phyloP scores from a whole-genome alignment of 768 basidiomycete genomes.

The Asterophora lycoperdoides region DNA sequence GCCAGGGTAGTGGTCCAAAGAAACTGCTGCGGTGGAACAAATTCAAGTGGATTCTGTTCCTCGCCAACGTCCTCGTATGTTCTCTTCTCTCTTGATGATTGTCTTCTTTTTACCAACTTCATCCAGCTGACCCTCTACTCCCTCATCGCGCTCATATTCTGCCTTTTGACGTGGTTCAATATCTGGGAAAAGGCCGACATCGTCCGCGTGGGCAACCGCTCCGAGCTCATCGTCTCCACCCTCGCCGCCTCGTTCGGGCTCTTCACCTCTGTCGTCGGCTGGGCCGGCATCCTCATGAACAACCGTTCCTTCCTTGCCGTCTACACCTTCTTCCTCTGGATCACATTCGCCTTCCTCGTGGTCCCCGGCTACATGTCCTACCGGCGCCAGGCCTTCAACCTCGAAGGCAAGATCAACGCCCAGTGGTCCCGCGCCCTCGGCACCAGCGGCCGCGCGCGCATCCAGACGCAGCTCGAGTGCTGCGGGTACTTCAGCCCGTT shows the following conservation, averaged over 20 bases:
- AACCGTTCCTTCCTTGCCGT: constrained; percentile 79
- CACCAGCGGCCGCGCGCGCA: constrained; percentile 51
- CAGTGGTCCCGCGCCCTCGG: constrained; percentile 66
- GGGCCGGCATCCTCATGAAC: constrained; percentile 81
- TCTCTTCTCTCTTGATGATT: not conserved
- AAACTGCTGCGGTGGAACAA: constrained; percentile 64
- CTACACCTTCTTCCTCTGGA: constrained; percentile 76
- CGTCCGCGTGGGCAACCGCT: constrained; percentile 60
- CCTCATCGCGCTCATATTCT: constrained; percentile 54
- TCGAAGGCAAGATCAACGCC: constrained; percentile 75
- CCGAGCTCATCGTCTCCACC: constrained; percentile 69
- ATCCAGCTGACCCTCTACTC: constrained; percentile 52
- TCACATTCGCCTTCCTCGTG: constrained; percentile 67
- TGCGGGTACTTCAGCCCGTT: constrained; percentile 82
- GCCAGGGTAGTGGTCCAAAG: constrained; percentile 31
- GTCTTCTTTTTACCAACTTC: not conserved
- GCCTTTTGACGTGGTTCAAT: constrained; percentile 76
- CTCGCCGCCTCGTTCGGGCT: constrained; percentile 56
- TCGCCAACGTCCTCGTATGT: constrained; percentile 51
- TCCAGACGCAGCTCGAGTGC: constrained; percentile 72
- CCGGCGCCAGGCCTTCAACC: constrained; percentile 50
- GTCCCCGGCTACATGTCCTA: constrained; percentile 79
- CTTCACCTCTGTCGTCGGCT: constrained; percentile 69
- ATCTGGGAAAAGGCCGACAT: constrained; percentile 65
- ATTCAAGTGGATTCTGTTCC: constrained; percentile 80